phyloP scores from a whole-genome alignment of 768 basidiomycete species.

The Lentinula sp. region DNA sequence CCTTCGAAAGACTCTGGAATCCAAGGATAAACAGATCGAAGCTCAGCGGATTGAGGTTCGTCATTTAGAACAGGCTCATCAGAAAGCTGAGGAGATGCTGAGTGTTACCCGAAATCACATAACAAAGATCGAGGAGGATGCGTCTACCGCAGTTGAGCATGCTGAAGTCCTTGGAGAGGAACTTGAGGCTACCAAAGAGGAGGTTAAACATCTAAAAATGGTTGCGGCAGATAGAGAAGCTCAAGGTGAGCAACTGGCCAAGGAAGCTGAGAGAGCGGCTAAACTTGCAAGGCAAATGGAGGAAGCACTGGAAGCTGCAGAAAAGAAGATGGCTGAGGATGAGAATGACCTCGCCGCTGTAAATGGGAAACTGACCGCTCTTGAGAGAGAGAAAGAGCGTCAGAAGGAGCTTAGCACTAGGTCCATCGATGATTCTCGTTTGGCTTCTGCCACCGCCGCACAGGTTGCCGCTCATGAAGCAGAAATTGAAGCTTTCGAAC shows the following conservation, averaged over 20 bases:
- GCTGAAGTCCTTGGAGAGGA: slow-evolving; percentile 54
- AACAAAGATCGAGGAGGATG: slow-evolving; percentile 58
- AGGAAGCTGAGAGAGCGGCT: slow-evolving; percentile 43
- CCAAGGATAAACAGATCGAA: slow-evolving; percentile 30
- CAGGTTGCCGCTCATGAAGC: slow-evolving; percentile 27
- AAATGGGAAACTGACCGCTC: slow-evolving; percentile 39
- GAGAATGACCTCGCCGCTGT: slow-evolving; percentile 47
- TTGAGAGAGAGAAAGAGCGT: slow-evolving; percentile 56
- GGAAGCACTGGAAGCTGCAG: slow-evolving; percentile 68
- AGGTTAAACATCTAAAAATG: slow-evolving; percentile 33
- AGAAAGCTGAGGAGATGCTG: slow-evolving; percentile 30
- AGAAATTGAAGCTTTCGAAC: slow-evolving; percentile 64
- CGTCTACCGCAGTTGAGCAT: slow-evolving; percentile 42
- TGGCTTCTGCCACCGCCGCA: slow-evolving; percentile 10
- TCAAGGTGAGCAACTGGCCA: slow-evolving; percentile 45
- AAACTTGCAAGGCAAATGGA: slow-evolving; percentile 66
- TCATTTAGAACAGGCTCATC: slow-evolving; percentile 20
- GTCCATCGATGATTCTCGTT: slow-evolving; percentile 19
- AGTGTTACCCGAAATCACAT: slow-evolving; percentile 43
- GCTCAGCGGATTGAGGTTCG: slow-evolving; percentile 21
- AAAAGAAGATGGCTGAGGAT: slow-evolving; percentile 63
- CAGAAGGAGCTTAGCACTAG: slow-evolving; percentile 23
- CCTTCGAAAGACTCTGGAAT: slow-evolving; percentile 39
- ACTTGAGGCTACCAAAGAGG: slow-evolving; percentile 39
- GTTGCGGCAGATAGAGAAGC: slow-evolving; percentile 44